A percentile compares a stretch with the other conserved stretches of the same genome.
Conservation (phyloP, 73 alveolate genomes). For the Stentor roeselii region DNA sequence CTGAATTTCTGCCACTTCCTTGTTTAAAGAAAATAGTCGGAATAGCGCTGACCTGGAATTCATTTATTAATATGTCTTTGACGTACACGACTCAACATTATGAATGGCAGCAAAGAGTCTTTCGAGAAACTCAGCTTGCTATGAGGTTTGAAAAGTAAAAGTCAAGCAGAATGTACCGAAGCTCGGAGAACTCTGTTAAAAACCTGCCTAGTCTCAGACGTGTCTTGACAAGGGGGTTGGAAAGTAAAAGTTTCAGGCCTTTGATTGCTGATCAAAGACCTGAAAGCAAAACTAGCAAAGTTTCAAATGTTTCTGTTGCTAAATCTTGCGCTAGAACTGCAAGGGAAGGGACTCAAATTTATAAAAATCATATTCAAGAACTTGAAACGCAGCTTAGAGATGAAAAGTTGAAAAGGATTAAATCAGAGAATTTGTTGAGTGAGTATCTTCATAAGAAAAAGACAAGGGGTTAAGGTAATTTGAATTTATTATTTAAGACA, state of each 20-base stretch:
- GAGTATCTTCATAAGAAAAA: too few species aligned
- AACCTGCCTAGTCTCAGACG: neutral
- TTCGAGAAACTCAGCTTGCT: neutral
- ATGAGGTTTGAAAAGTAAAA: neutral
- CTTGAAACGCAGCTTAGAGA: neutral
- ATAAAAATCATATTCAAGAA: conserved; percentile 3
- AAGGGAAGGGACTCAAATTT: neutral
- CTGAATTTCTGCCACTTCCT: too few species aligned
- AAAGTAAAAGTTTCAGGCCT: neutral
- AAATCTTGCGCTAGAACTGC: too few species aligned
- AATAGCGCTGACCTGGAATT: too few species aligned
- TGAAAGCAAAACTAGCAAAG: neutral
- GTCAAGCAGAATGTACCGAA: neutral
- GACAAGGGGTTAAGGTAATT: too few species aligned
- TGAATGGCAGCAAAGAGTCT: conserved; percentile 23
- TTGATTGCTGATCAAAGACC: neutral
- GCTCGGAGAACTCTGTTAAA: neutral
- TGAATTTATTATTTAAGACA: too few species aligned
- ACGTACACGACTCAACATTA: neutral
- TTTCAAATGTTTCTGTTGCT: neutral
- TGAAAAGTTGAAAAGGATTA: conserved; percentile 6
- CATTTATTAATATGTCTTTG: conserved; percentile 9
- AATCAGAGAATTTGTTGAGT: neutral
- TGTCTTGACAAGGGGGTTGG: too few species aligned
- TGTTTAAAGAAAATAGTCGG: too few species aligned